A percentile compares a stretch with the other conserved stretches of the same genome.
phyloP scores from a whole-genome alignment of 2,329 filamentous ascomycete species.

The Cordyceps cicadae region DNA sequence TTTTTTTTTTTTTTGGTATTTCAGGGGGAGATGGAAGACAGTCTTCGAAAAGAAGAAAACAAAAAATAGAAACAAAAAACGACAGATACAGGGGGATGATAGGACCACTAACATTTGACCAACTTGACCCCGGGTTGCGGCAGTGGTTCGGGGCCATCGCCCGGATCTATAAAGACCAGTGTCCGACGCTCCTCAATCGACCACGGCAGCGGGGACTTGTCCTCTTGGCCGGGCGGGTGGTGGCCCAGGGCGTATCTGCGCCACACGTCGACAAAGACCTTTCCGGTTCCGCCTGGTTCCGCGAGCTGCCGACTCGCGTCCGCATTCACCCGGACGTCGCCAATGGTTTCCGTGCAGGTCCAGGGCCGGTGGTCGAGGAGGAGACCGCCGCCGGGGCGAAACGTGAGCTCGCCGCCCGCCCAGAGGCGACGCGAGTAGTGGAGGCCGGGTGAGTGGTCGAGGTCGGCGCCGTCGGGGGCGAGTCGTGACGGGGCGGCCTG shows the following conservation, averaged over 20 bases:
- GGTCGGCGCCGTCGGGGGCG: constrained; percentile 76
- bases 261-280: constrained; percentile 44
- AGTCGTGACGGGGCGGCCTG: constrained; percentile 53
- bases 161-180: constrained; percentile 41
- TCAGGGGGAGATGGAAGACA: too few relatives aligned
- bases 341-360: constrained; percentile 39
- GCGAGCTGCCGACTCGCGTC: not conserved
- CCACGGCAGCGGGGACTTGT: constrained; percentile 12
- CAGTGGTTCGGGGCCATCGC: not conserved
- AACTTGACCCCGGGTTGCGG: not conserved
- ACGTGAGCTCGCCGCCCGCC: constrained; percentile 69
- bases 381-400: constrained; percentile 28
- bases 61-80: too few relatives aligned
- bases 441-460: constrained; percentile 63
- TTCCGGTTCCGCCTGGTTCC: constrained; percentile 26
- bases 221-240: constrained; percentile 9
- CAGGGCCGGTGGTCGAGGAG: constrained; percentile 30
- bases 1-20: too few relatives aligned
- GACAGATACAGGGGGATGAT: too few relatives aligned
- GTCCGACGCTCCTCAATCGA: constrained; percentile 40
- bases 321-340: constrained; percentile 25
- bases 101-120: constrained; percentile 1
- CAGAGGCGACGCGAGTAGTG: constrained; percentile 75
- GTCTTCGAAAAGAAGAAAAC: too few relatives aligned
- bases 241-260: constrained; percentile 33